A percentile compares a stretch with the other conserved stretches of the same genome.
Evolutionary conservation across 768 basidiomycete species (phyloP).

Genomic region (Lepiota venenata): DNA sequence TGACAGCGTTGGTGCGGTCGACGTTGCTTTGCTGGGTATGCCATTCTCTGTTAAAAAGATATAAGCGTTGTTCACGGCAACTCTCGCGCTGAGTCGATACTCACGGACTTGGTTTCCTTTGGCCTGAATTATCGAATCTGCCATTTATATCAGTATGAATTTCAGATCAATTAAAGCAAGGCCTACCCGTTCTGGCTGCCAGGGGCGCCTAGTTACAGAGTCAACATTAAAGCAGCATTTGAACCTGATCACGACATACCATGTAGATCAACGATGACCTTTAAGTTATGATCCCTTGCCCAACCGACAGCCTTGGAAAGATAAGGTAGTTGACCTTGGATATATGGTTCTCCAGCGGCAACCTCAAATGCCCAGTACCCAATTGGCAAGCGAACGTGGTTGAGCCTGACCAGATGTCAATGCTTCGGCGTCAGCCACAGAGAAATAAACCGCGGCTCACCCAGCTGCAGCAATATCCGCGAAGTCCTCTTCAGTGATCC

Average conservation of each 20-base stretch:
- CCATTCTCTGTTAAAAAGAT: slow-evolving; percentile 42
- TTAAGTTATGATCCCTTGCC: slow-evolving; percentile 66
- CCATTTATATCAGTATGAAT: neutral
- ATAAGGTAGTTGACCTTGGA: slow-evolving; percentile 72
- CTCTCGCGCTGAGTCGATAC: slow-evolving; percentile 12
- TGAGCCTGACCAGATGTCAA: slow-evolving; percentile 43
- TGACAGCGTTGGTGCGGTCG: slow-evolving; percentile 59
- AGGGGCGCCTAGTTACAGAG: slow-evolving; percentile 45
- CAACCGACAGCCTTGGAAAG: slow-evolving; percentile 61
- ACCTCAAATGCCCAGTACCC: slow-evolving; percentile 91
- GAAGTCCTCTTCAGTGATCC: slow-evolving; percentile 82
- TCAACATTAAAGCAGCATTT: neutral
- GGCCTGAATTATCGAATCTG: slow-evolving; percentile 83
- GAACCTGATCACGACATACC: slow-evolving; percentile 24
- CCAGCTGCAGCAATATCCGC: slow-evolving; percentile 68
- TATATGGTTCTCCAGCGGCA: slow-evolving; percentile 68
- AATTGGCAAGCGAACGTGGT: slow-evolving; percentile 79
- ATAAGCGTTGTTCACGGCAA: neutral
- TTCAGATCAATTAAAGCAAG: slow-evolving; percentile 46
- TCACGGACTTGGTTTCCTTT: slow-evolving; percentile 47
- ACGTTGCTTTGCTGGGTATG: slow-evolving; percentile 64
- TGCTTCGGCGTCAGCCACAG: neutral
- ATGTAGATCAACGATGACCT: slow-evolving; percentile 77
- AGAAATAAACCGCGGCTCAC: slow-evolving; percentile 30
- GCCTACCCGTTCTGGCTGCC: slow-evolving; percentile 56